Evolutionary conservation across 1,284 basidiomycete species (phyloP).

Genomic region (Mycosarcoma mackinlayi): DNA sequence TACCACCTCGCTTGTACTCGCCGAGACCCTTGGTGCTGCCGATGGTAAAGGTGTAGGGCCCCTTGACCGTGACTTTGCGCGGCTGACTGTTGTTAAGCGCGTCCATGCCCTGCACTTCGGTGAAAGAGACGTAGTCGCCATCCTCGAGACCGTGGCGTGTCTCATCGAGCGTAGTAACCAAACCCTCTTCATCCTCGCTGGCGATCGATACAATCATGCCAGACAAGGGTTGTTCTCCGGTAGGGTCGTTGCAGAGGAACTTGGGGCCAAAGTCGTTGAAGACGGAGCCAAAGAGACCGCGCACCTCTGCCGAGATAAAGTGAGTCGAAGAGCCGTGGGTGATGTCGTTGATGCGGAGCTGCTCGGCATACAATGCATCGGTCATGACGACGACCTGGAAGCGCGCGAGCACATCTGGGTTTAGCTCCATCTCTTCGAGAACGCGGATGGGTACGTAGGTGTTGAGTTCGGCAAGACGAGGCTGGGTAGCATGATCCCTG

Average conservation of each 20-base stretch:
- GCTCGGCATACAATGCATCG: conserved; percentile 80
- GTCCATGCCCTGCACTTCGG: conserved; percentile 96
- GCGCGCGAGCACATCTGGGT: conserved; percentile 49
- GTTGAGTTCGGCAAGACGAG: conserved; percentile 94
- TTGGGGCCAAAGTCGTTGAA: conserved; percentile 97
- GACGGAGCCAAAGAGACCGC: conserved; percentile 92
- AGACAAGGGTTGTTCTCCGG: conserved; percentile 89
- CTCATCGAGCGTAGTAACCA: conserved; percentile 97
- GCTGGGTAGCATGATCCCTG: conserved; percentile 85
- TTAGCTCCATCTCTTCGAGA: conserved; percentile 65
- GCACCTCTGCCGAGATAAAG: conserved; percentile 91
- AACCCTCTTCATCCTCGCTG: conserved; percentile 76
- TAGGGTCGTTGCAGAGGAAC: conserved; percentile 94
- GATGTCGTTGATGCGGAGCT: conserved; percentile 93
- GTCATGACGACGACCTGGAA: conserved; percentile 84
- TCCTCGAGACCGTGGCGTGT: conserved; percentile 97
- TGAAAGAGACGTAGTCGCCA: conserved; percentile 96
- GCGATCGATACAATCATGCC: conserved; percentile 89
- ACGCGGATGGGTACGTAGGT: conserved; percentile 92
- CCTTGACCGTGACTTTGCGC: conserved; percentile 90
- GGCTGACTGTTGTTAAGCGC: conserved; percentile 91
- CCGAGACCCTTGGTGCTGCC: conserved; percentile 70
- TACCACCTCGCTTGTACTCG: conserved; percentile 87
- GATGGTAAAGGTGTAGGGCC: conserved; percentile 69
- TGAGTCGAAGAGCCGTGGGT: conserved; percentile 75